Evolutionary conservation across 176 grass and related monocot genomes (phyloP), one percentile per base, ranked within the genome.

Genomic region (Phoenix roebelenii): DNA sequence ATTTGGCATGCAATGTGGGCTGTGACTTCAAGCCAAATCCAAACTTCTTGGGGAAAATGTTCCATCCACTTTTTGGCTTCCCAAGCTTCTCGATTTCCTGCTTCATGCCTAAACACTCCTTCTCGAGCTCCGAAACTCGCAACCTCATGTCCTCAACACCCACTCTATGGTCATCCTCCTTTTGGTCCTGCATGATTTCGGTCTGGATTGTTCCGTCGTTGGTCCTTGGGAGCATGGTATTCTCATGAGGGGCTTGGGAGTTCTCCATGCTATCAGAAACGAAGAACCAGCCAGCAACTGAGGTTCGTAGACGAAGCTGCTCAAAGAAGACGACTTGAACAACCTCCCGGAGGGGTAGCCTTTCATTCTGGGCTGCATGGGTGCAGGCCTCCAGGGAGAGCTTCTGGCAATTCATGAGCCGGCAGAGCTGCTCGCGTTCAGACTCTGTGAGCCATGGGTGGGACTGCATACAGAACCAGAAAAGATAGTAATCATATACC

Each of bases 291-390:
- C 85, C 69, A 4, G 85, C 81, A 7, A 85, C 82, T 69, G 83
- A 85, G 17, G 77, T 88, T 56, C 86, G 85, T 28, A 95, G 90
- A 51, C 75, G 82, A 61, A 89, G 82, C 67, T 89, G 76, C 75
- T 95, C 90, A 55, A 86, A 74, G 80, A 86, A 86, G 70, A 95
- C 85, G 54, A 95, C 85, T 51, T 95, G 85, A 32, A 95, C 85
- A 5, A 89, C 79, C 32, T 83, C 69, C 66, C 79, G 78, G 24
- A 95, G 79, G 51, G 90, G 90, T 23, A 95, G 70, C 1, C 77
- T 76, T 63, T 95, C 82, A 65, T 95, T 95, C 76, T 85, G 82
- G 17, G 79, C 73, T 44, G 79, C 85, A 58, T 95, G 82, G 54
- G 71, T 89, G 70, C 76, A 85, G 39, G 82, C 82, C 56, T 95